Percentiles rank a stretch among this genome's conserved stretches.
These are phyloP conservation scores for Lentinus tigrinus DNA, from an alignment of 768 basidiomycete species.

Conservation along the genomic window DNA sequence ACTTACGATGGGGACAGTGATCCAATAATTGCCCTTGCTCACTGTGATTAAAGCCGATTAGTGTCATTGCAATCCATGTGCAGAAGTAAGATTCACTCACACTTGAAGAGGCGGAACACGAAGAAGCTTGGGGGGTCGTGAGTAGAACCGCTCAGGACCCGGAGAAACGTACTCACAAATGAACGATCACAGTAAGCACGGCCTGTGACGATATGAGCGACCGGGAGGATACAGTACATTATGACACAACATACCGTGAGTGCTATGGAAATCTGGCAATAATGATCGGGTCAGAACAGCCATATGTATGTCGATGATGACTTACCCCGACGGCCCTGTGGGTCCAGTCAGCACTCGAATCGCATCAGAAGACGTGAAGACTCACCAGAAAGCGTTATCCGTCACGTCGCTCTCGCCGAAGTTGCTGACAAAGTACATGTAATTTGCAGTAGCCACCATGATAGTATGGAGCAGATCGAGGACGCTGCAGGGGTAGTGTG, in stretches of 20 bases:
- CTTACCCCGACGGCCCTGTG: no score
- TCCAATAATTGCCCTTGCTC: constrained; percentile 24
- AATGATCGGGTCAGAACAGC: neutral
- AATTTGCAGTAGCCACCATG: constrained; percentile 23
- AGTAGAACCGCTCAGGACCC: neutral
- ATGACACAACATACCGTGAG: constrained; percentile 16
- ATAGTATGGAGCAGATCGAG: constrained; percentile 25
- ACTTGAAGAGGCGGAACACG: constrained; percentile 21
- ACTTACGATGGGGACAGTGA: constrained; percentile 17
- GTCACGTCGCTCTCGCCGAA: constrained; percentile 19
- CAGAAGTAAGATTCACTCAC: constrained; percentile 8
- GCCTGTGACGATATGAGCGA: constrained; percentile 15
- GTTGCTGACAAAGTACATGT: constrained; percentile 23
- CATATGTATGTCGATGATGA: neutral
- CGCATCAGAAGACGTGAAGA: neutral
- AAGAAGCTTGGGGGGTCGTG: constrained; percentile 21
- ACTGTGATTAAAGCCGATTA: constrained; percentile 15
- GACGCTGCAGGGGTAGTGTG: constrained; percentile 6
- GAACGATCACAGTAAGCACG: constrained; percentile 22
- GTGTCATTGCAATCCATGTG: neutral
- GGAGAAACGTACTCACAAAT: constrained; percentile 17
- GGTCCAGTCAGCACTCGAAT: neutral
- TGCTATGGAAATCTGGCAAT: constrained; percentile 17
- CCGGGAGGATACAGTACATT: neutral
- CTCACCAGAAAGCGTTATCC: constrained; percentile 25